Evolutionary conservation across 73 alveolate genomes (phyloP), one percentile per base, ranked within the genome.

Genomic region (Symbiodinium natans): DNA sequence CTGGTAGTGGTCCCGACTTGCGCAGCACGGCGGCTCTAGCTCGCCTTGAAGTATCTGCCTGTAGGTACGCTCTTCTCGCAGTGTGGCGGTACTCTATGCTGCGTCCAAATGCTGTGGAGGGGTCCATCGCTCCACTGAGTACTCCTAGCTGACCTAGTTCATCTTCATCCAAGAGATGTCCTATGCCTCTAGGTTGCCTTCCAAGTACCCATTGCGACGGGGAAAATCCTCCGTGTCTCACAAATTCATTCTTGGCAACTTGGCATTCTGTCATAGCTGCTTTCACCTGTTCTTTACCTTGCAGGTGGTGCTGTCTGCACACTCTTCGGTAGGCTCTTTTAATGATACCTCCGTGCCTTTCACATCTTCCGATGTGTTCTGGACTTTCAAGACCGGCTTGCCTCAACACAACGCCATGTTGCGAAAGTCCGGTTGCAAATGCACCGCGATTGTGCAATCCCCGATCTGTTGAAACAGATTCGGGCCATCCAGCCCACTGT

Each of bases 121-220:
- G 82, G 15, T 68, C 82, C 40, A 68, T 21, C 4, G 31, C 7
- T 21, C 11, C 38, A 9, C 11, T 21, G 31, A 68, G 31, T 9
- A 68, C 33, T 21, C 82, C 82, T 6, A 68, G 40, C 29, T 31
- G 23, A 74, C 85, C 85, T 25, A 74, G 85, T 25, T 74, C 85
- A 3, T 74, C 85, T 10, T 74, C 85, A 43, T 74, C 85, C 43
- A 74, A 23, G 23, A 74, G 29, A 27, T 36, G 85, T 13, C 46
- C 43, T 10, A 36, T 13, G 15, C 43, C 85, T 0, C 85, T 13
- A 2, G 85, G 85, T 29, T 5, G 46, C 6, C 85, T 13, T 34
- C 85, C 85, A n/a, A 74, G 43, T 9, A 2, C 85, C 85, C 85
- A 74, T 43, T 74, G 85, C 4, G 85, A 8, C 25, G 85, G 43